phyloP scores from a whole-genome alignment of 768 basidiomycete species.

The Termitomyces sp. region DNA sequence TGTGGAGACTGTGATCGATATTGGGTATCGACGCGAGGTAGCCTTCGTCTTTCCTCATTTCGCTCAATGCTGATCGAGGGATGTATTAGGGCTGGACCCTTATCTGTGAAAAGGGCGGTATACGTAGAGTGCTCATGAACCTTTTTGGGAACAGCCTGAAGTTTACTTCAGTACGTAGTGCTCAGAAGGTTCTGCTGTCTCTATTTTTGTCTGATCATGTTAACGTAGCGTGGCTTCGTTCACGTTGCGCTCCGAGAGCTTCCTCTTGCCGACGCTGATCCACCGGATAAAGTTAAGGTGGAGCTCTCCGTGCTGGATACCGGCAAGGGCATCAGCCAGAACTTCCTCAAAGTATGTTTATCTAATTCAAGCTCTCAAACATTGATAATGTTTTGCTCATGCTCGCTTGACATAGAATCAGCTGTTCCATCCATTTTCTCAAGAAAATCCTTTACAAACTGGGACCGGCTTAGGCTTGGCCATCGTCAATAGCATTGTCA shows the following conservation, averaged over 20 bases:
- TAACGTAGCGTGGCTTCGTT: constrained; percentile 73
- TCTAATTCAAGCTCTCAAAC: background rate
- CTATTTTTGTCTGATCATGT: background rate
- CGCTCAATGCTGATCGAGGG: background rate
- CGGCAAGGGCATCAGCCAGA: constrained; percentile 93
- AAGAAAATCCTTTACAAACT: constrained; percentile 91
- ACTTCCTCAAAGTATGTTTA: constrained; percentile 73
- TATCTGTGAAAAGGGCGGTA: constrained; percentile 89
- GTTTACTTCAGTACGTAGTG: constrained; percentile 79
- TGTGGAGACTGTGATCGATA: constrained; percentile 88
- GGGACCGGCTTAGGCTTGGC: constrained; percentile 94
- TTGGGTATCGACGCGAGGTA: constrained; percentile 70
- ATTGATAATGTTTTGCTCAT: constrained; percentile 1
- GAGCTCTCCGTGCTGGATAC: constrained; percentile 87
- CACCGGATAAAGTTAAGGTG: constrained; percentile 62
- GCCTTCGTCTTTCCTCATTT: background rate
- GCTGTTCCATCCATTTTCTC: constrained; percentile 95
- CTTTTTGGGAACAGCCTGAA: constrained; percentile 92
- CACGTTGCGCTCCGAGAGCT: constrained; percentile 81
- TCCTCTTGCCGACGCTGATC: constrained; percentile 48
- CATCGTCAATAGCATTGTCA: constrained; percentile 91
- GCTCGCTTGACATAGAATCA: constrained; percentile 56
- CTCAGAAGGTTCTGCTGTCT: background rate
- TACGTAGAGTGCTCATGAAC: constrained; percentile 91
- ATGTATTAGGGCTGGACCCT: constrained; percentile 72